Evolutionary conservation across 129 eudicot genomes (phyloP), one percentile per base, ranked within the genome.

Genomic region (Ambrosia artemisiifolia): DNA sequence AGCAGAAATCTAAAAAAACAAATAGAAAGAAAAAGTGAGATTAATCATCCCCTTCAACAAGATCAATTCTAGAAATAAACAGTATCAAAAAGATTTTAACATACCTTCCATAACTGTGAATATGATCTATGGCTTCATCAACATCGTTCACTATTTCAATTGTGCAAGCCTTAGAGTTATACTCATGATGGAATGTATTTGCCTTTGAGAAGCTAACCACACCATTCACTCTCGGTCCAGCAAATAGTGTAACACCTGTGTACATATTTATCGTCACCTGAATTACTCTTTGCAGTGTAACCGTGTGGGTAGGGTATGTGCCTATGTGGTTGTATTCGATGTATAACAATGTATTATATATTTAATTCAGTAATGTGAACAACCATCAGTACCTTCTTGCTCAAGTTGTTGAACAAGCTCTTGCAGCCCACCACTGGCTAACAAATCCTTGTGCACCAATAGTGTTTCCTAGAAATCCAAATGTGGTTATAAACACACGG

Each of bases 91-190:
- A 20, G 12, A n/a, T 16, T 44, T 5, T 24, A 63, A 59, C 72
- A 24, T 83, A 78, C 98, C 98, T 93, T 74, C 98, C 98, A 55
- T 89, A 88, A 50, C 78, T 72, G 71, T 86, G 88, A 63, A 93
- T 87, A 65, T 93, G 98, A 5, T 85, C 86, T 54, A 90, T 83
- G 71, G 98, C 98, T 66, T 85, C 88, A 71, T 84, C 69, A 33
- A 90, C 95, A 76, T 93, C 79, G 49, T 85, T 85, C 48, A 93
- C 95, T 14, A 93, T 82, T 75, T 93, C 98, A 62, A 93, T 74
- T 1, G 98, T 85, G 74, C 98, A 93, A 72, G 95, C 92, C 70
- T 55, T 78, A 6, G 96, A 80, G 62, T 73, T 85, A 60, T 90
- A 93, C 78, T 93, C 98, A 10, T 85, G 85, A 78, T 88, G 87